Base-by-base conservation (phyloP, 2,329 filamentous ascomycete species). In the Microdochium bolleyi region DNA sequence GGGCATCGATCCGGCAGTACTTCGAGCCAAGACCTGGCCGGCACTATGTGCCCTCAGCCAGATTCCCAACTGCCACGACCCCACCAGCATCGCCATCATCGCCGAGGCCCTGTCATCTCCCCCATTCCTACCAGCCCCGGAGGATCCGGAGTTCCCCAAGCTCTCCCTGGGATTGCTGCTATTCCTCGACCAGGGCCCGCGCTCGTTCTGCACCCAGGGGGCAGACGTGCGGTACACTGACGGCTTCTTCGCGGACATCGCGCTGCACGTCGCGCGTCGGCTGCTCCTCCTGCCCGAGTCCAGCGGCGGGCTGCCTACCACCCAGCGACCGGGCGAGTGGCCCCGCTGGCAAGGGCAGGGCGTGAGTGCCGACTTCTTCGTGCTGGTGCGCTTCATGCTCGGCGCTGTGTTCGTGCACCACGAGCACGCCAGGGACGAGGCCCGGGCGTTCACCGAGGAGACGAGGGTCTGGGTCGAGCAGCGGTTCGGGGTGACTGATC, bases 121-220 rank as follows among this genome's bases (percentile, higher is more conserved):
- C n/a, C n/a, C n/a, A n/a, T n/a, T n/a, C n/a, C n/a, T n/a, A n/a
- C n/a, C n/a, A n/a, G n/a, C n/a, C n/a, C n/a, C n/a, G n/a, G n/a
- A n/a, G n/a, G n/a, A n/a, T n/a, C n/a, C n/a, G n/a, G n/a, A n/a
- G n/a, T n/a, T n/a, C n/a, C n/a, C n/a, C n/a, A n/a, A 46, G 16
- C n/a, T 11, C 16, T 57, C 57, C 3, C 57, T 66, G 3, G 64
- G 63, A 9, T 53, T 67, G 22, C 58, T 58, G 41, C 54, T 66
- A 2, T 51, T 67, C 14, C 54, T 67, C 2, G 65, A 64, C 54
- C 60, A 67, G 49, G 58, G 49, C 11, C 57, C 62, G 2, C 57
- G 64, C 10, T 55, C 3, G 46, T 65, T 7, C 60, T 61, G 32
- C 16, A 51, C 13, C 61, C 61, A 32, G 5, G 10, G 21, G 3